Evolutionary conservation across 306 rosid genomes (phyloP).

Genomic region (Rosa rugosa): DNA sequence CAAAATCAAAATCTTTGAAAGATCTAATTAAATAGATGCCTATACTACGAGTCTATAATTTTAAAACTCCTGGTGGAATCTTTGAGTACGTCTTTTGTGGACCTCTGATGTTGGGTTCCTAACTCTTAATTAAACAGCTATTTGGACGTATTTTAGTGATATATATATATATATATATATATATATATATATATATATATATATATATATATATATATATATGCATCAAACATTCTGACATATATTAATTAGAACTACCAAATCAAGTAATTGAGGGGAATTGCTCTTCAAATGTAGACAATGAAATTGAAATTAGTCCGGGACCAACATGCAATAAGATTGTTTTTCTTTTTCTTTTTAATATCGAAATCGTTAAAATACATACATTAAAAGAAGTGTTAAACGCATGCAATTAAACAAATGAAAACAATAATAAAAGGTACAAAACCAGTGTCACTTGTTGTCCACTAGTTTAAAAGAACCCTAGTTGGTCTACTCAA

Average conservation of each 20-base stretch:
- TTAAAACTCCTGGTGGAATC: not conserved
- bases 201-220: not conserved
- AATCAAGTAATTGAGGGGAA: not conserved
- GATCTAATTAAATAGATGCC: not conserved
- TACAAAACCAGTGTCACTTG: conserved; percentile 13
- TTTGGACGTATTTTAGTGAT: not conserved
- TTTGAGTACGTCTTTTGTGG: not conserved
- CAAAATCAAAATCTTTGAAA: not conserved
- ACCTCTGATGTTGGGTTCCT: not conserved
- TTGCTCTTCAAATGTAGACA: not conserved
- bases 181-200: not conserved
- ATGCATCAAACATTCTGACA: not conserved
- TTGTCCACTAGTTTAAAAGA: not conserved
- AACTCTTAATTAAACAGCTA: not conserved
- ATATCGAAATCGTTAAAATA: conserved; percentile 14
- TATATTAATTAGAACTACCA: not conserved
- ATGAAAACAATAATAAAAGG: not conserved
- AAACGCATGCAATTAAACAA: conserved; percentile 41
- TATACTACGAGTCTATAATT: not conserved
- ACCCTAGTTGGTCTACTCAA: not conserved
- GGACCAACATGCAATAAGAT: not conserved
- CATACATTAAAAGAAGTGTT: conserved; percentile 35
- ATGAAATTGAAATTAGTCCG: not conserved
- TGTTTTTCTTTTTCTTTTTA: not conserved
- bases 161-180: not conserved